Conservation (phyloP, 2,329 filamentous ascomycete species). For the Cladophialophora carrionii region DNA sequence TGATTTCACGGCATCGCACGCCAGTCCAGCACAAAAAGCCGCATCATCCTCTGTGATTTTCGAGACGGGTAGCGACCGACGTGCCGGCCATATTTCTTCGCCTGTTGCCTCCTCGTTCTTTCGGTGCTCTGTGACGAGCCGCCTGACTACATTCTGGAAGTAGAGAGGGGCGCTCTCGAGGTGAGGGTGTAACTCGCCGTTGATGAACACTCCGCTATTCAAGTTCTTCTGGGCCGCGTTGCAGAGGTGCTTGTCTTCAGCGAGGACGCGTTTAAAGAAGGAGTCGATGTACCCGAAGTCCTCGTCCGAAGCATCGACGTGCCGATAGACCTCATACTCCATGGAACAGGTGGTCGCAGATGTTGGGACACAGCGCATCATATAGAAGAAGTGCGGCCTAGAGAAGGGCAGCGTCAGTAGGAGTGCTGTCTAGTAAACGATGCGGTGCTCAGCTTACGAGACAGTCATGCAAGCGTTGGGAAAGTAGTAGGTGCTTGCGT, state of each 20-base stretch:
- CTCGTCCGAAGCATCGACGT: constrained; percentile 61
- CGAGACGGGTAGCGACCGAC: background rate
- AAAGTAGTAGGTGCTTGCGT: constrained; percentile 44
- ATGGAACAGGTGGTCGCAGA: constrained; percentile 57
- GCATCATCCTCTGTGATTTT: constrained; percentile 1
- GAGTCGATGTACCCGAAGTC: constrained; percentile 61
- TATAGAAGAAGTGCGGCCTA: constrained; percentile 59
- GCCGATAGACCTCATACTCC: constrained; percentile 66
- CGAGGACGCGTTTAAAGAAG: constrained; percentile 66
- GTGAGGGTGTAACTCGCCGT: constrained; percentile 62
- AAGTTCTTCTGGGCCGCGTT: constrained; percentile 62
- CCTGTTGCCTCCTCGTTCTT: constrained; percentile 52
- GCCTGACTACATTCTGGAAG: constrained; percentile 59
- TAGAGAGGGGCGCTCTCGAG: constrained; percentile 61
- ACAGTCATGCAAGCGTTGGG: constrained; percentile 44
- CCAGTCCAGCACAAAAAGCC: constrained; percentile 5
- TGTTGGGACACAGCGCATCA: constrained; percentile 64
- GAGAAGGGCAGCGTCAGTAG: background rate
- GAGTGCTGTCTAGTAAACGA: background rate
- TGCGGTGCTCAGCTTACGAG: constrained; percentile 37
- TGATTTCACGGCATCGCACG: background rate
- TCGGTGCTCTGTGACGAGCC: constrained; percentile 54
- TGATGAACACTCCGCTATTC: constrained; percentile 62
- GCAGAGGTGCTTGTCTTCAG: constrained; percentile 67
- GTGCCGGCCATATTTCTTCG: constrained; percentile 57